Conservation (phyloP, 352 stramenopile species). For the Sclerospora graminicola region DNA sequence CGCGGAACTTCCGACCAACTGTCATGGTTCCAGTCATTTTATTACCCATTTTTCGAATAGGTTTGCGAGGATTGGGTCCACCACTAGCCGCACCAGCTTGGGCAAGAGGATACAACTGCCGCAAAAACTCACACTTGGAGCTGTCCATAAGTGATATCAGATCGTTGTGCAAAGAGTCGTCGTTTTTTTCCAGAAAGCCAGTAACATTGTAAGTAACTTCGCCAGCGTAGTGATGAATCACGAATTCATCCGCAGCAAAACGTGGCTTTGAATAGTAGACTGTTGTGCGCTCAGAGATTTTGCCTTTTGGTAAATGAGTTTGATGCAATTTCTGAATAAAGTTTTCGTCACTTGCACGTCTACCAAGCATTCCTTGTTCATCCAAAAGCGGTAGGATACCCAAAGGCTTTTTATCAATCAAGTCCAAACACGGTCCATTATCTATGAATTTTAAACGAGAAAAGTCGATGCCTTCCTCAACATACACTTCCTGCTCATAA, state of each 20-base stretch:
- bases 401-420: constrained; percentile 89
- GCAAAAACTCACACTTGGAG: constrained; percentile 70
- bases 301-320: constrained; percentile 76
- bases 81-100: constrained; percentile 17
- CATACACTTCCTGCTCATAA: constrained; percentile 96
- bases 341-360: constrained; percentile 83
- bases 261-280: constrained; percentile 83
- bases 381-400: constrained; percentile 93
- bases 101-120: constrained; percentile 60
- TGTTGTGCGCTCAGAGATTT: constrained; percentile 57
- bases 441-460: constrained; percentile 88
- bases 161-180: constrained; percentile 92
- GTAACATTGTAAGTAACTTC: constrained; percentile 94
- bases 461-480: constrained; percentile 93
- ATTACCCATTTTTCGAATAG: constrained; percentile 65
- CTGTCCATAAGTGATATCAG: constrained; percentile 83
- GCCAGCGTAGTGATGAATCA: constrained; percentile 94
- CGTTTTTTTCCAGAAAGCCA: constrained; percentile 97
- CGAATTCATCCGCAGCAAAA: constrained; percentile 90
- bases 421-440: constrained; percentile 88
- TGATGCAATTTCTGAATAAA: constrained; percentile 90
- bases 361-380: constrained; percentile 92
- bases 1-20: constrained; percentile 84
- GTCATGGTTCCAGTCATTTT: constrained; percentile 88
- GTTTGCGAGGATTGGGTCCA: constrained; percentile 43